Evolutionary conservation across 139 green algal genomes (phyloP), one percentile per base, ranked within the genome.

Genomic region (Spirogloea muscicola): DNA sequence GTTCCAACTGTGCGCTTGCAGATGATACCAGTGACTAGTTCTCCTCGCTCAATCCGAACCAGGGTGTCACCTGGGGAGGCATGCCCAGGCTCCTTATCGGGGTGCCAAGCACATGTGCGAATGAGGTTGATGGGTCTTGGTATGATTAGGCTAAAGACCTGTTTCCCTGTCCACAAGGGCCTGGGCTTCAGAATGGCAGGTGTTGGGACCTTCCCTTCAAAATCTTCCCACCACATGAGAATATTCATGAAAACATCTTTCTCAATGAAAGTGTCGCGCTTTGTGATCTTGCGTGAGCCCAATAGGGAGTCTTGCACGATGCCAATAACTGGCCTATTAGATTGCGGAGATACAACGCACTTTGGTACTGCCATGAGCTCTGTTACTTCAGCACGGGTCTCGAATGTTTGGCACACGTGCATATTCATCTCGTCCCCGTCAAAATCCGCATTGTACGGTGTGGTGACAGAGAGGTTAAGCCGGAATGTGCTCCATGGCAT

Each of bases 371-470:
- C 91, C 94, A 98, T 98, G 55, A 99, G 91, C 61, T 80, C 86
- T n/a, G 82, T 76, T 52, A 93, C 91, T 86, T 98, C 94, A 1
- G 94, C 91, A 0, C 89, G 87, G 37, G 91, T 93, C 85, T 98
- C 93, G 27, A 92, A 90, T 21, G 85, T 90, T 85, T 97, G 94
- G 40, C 90, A 90, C 37, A 98, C 87, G 84, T 99, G 95, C 95
- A 99, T 98, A 91, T 99, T 99, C 95, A 99, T 99, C 86, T 99
- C 95, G 76, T 99, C 95, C 25, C 95, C 95, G 72, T 99, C 95
- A 84, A 99, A 99, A 81, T 99, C 95, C 57, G 95, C 95, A 84
- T 99, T 99, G 91, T 99, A 99, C n/a, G 95, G 94, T 39, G 90
- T 92, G 2, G 95, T 99, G 48, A 99, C 95, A 6, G 85, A 89